Percentiles rank a stretch among this genome's conserved stretches.
Evolutionary conservation across 441 rosid genomes (phyloP).

Genomic region (Brassica hybrid): DNA sequence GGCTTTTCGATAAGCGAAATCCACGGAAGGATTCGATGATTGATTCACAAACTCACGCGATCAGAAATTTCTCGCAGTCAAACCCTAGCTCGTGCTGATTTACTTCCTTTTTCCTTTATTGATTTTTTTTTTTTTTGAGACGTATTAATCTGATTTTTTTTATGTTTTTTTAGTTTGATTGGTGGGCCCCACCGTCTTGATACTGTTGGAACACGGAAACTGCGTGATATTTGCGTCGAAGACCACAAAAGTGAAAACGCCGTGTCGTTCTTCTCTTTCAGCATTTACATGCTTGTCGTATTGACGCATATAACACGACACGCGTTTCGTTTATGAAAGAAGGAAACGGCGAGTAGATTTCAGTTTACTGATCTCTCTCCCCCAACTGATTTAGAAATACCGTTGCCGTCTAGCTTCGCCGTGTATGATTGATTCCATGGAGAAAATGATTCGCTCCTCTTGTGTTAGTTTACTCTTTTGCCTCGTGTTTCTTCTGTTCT

Average conservation of each 20-base stretch:
- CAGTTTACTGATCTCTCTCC: no score
- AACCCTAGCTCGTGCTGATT: constrained; percentile 59
- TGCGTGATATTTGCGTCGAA: constrained; percentile 1
- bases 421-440: no score
- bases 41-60: constrained; percentile 56
- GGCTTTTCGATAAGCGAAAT: constrained; percentile 42
- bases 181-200: constrained; percentile 1
- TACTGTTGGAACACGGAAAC: constrained; percentile 35
- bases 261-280: background rate
- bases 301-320: background rate
- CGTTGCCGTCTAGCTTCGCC: no score
- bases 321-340: background rate
- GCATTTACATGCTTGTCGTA: background rate
- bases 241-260: background rate
- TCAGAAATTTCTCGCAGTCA: constrained; percentile 48
- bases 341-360: constrained; percentile 2
- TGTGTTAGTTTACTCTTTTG: no score
- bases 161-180: constrained; percentile 4
- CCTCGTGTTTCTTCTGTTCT: no score
- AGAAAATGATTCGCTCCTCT: no score
- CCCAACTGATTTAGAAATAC: no score
- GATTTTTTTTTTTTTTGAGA: background rate
- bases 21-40: constrained; percentile 54
- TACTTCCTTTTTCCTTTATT: constrained; percentile 31
- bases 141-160: constrained; percentile 2